phyloP scores from a whole-genome alignment of 495 filamentous ascomycete species.

The Podospora anserina region DNA sequence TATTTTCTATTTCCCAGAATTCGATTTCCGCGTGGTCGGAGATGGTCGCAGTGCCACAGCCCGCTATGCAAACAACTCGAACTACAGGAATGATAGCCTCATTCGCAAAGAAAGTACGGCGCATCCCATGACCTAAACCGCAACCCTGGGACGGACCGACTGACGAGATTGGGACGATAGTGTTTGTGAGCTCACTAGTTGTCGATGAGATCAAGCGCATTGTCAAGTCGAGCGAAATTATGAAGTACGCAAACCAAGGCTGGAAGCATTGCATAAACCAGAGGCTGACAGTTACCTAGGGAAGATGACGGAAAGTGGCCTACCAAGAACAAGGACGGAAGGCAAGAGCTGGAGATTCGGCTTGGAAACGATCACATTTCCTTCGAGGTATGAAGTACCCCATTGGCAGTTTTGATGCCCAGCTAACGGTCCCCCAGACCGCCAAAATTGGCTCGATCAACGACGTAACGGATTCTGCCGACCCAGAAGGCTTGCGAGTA shows the following conservation, averaged over 20 bases:
- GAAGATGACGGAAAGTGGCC: conserved; percentile 99
- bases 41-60: conserved; percentile 95
- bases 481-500: conserved; percentile 95
- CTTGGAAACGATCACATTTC: conserved; percentile 96
- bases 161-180: conserved; percentile 43
- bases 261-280: not conserved
- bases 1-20: conserved; percentile 57
- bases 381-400: conserved; percentile 67
- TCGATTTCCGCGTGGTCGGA: conserved; percentile 88
- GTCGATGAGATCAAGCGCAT: conserved; percentile 95
- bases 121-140: not conserved
- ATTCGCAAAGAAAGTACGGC: conserved; percentile 97
- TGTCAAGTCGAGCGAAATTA: conserved; percentile 95
- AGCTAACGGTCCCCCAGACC: conserved; percentile 59
- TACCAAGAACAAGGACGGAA: conserved; percentile 97
- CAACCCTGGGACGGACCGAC: not conserved
- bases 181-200: conserved; percentile 94
- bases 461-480: conserved; percentile 92
- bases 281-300: conserved; percentile 50
- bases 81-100: conserved; percentile 97
- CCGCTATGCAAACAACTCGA: conserved; percentile 98
- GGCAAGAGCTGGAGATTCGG: conserved; percentile 94
- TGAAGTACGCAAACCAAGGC: conserved; percentile 66
- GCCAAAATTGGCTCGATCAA: conserved; percentile 97
- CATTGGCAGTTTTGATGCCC: not conserved